Base-by-base conservation (phyloP, 768 basidiomycete species). In the Sarcodon sp. region DNA sequence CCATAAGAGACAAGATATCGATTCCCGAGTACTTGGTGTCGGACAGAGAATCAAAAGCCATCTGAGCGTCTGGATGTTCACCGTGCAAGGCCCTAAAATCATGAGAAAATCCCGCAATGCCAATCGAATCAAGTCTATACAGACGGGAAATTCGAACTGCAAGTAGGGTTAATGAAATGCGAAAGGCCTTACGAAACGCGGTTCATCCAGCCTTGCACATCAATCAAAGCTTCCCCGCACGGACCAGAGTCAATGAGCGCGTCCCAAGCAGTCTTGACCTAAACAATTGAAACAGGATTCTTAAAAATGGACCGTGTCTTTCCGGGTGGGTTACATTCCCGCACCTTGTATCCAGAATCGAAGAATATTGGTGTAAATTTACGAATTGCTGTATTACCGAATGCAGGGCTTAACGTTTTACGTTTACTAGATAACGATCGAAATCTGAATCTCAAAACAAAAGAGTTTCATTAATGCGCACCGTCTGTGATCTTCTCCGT, bases 91-190 rank as follows among this genome's bases (percentile, higher is more conserved):
- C 59, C 11, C 69, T 69, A 51, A 81, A 81, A 54, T 77, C 65
- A 53, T 80, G 72, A 5, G 73, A 71, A 48, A 80, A 80, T 0
- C 77, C 76, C 6, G 75, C 76, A 33, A 79, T 72, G 10, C 79
- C 76, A 45, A 80, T 66, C 0, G 65, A 69, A 53, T 81, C 79
- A 4, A 80, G 62, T 9, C 76, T 78, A 43, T n/a, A n/a, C n/a
- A 12, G 8, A 27, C 21, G 21, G 4, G 4, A 4, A 27, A 27
- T 27, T 27, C 21, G 4, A 27, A 27, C 4, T 27, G 2, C 21
- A 4, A 27, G 21, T 27, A 27, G 3, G 21, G 4, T 3, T 3
- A 27, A 27, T 27, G 21, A 27, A 27, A n/a, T n/a, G n/a, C n/a
- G n/a, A 27, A 27, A 27, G 2, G 21, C 55, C 64, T 43, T 55